Percentiles rank a stretch among this genome's conserved stretches.
Evolutionary conservation across 495 filamentous ascomycete species (phyloP).

Genomic region (Penicillium subrubescens): DNA sequence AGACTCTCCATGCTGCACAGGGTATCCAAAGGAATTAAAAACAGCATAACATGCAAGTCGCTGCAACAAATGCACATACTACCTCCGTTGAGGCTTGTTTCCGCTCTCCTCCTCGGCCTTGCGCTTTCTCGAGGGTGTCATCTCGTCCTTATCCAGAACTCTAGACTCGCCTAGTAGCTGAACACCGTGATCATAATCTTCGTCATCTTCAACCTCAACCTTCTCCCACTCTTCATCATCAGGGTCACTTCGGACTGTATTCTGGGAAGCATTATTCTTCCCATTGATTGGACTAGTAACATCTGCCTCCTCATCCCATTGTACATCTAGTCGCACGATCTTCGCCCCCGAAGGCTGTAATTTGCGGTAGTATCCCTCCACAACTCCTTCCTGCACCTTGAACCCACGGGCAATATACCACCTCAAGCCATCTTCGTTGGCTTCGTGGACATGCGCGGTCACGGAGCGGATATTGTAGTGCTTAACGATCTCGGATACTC

Average conservation of each 20-base stretch:
- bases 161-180: slow-evolving; percentile 35
- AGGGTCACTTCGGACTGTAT: slow-evolving; percentile 2
- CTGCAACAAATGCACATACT: slow-evolving; percentile 5
- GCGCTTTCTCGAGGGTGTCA: slow-evolving; percentile 34
- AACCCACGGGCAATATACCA: slow-evolving; percentile 93
- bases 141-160: slow-evolving; percentile 31
- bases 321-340: slow-evolving; percentile 61
- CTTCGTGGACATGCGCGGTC: slow-evolving; percentile 93
- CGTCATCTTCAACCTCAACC: slow-evolving; percentile 44
- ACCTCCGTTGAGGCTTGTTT: slow-evolving; percentile 14
- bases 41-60: not conserved
- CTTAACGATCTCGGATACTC: slow-evolving; percentile 50
- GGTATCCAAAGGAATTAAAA: slow-evolving; percentile 17
- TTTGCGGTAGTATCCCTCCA: slow-evolving; percentile 81
- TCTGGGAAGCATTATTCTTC: not conserved
- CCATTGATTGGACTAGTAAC: not conserved
- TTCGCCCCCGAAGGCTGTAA: slow-evolving; percentile 79
- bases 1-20: slow-evolving; percentile 13
- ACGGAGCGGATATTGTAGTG: slow-evolving; percentile 55
- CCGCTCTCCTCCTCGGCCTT: slow-evolving; percentile 39
- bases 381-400: slow-evolving; percentile 52
- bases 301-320: slow-evolving; percentile 24
- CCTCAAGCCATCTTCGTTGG: slow-evolving; percentile 78
- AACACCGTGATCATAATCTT: slow-evolving; percentile 42
- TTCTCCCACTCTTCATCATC: slow-evolving; percentile 51